Evolutionary conservation across 257 asterid species (phyloP), one percentile per base, ranked within the genome.

Genomic region (Jacaranda mimosifolia): DNA sequence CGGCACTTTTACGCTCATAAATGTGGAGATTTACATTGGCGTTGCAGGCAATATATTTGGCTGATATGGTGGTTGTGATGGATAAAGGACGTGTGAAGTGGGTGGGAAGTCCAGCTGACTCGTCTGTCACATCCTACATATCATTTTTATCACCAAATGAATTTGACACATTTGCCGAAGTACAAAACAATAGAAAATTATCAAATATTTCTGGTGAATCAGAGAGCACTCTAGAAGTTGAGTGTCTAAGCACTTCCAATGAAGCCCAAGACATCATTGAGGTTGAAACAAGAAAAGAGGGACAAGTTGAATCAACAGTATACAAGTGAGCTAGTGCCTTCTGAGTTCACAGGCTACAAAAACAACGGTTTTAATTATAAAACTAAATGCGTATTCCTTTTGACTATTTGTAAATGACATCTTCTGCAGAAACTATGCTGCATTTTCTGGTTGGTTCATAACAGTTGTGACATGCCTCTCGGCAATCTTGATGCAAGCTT

Each of bases 401-500:
- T 77, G 77, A 78, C 68, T 70, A 58, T 62, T 51, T 80, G 39
- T 49, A 36, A 21, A 67, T 77, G 58, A 53, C 66, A 45, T 81
- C 57, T 74, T 81, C 46, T 71, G 74, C 96, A 93, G 99, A 83
- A 88, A 86, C 73, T 95, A 95, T 87, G 99, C 98, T 81, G 93
- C 87, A 80, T 93, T 90, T 77, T 79, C 86, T 76, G 99, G 99
- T 73, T 88, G 97, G 96, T 85, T 85, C 76, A 84, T 95, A 73
- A 72, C 96, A 6, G 63, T 76, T 70, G 26, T 90, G 73, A 89
- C 89, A 68, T 90, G 91, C 84, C 76, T 91, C 53, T 91, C 99
- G 11, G 98, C 97, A 48, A 78, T 91, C 64, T 76, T 95, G 83
- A 95, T 95, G 99, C 99, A 95, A 93, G 96, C 94, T 63, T 90